phyloP scores from a whole-genome alignment of 805 yeast genomes.

The Ogataea saltuana region DNA sequence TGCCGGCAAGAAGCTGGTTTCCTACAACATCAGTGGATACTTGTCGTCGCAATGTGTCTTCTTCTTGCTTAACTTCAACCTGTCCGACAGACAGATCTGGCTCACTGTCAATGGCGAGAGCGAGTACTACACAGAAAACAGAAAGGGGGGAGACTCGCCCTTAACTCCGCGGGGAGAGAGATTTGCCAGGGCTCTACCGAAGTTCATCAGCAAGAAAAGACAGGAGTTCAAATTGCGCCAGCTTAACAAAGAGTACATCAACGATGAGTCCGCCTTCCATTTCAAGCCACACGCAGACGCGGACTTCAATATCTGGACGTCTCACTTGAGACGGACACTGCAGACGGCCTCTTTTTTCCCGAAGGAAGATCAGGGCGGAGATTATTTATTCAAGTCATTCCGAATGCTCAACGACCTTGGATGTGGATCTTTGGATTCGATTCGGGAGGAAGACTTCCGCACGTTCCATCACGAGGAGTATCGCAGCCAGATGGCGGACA shows the following conservation, averaged over 20 bases:
- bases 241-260: conserved; percentile 35
- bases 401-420: conserved; percentile 38
- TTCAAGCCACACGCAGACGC: conserved; percentile 24
- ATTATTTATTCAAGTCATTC: conserved; percentile 34
- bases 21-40: conserved; percentile 58
- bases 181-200: conserved; percentile 38
- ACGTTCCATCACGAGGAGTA: conserved; percentile 30
- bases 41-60: conserved; percentile 58
- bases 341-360: conserved; percentile 37
- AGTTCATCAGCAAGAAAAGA: conserved; percentile 35
- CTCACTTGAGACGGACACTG: conserved; percentile 33
- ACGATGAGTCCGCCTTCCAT: conserved; percentile 30
- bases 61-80: conserved; percentile 46
- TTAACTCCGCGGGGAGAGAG: conserved; percentile 32
- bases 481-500: conserved; percentile 32
- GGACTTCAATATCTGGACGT: conserved; percentile 39
- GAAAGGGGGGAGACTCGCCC: conserved; percentile 37
- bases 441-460: conserved; percentile 34
- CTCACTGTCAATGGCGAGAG: conserved; percentile 38
- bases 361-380: conserved; percentile 23
- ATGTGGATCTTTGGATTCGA: conserved; percentile 37
- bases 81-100: conserved; percentile 40
- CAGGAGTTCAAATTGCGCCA: conserved; percentile 38
- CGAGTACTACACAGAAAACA: conserved; percentile 27
- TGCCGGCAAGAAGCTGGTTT: conserved; percentile 58